These are phyloP conservation scores for Scalesia atractyloides DNA, from an alignment of 129 eudicot species.

Conservation along the genomic window DNA sequence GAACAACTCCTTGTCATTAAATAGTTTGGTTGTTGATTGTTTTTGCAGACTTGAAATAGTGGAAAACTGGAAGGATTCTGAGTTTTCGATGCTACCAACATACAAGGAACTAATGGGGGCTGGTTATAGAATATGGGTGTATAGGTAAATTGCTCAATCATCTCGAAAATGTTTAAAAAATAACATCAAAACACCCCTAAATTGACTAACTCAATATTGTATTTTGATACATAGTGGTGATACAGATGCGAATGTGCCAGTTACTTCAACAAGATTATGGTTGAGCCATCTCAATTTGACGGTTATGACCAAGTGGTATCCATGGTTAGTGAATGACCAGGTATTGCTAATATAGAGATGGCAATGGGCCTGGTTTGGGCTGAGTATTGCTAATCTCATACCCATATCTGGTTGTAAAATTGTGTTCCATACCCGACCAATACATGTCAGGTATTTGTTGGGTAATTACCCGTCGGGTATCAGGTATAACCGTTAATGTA, in stretches of 20 bases:
- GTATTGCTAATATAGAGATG: conserved; percentile 30
- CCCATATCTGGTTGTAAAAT: too few relatives aligned
- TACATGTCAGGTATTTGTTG: too few relatives aligned
- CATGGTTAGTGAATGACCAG: conserved; percentile 79
- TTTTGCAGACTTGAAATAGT: conserved; percentile 58
- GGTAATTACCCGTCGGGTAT: too few relatives aligned
- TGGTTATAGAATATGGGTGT: conserved; percentile 84
- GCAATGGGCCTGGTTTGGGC: too few relatives aligned
- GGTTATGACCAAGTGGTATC: conserved; percentile 65
- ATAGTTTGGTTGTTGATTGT: too few relatives aligned
- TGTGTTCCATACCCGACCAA: too few relatives aligned
- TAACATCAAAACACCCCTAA: too few relatives aligned
- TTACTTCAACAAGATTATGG: conserved; percentile 78
- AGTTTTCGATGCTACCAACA: conserved; percentile 59
- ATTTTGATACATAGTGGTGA: conserved; percentile 65
- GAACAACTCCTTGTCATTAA: too few relatives aligned
- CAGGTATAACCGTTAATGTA: too few relatives aligned
- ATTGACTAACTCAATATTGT: not conserved
- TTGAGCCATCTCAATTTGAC: conserved; percentile 61
- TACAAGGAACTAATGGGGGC: conserved; percentile 62
- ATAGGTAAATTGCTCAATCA: conserved; percentile 46
- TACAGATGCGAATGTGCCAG: conserved; percentile 87
- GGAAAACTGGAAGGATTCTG: conserved; percentile 73
- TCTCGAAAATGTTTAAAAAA: not conserved
- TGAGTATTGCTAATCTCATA: too few relatives aligned